Conservation (phyloP, 768 basidiomycete genomes). For the Termitomyces bulborhizus region DNA sequence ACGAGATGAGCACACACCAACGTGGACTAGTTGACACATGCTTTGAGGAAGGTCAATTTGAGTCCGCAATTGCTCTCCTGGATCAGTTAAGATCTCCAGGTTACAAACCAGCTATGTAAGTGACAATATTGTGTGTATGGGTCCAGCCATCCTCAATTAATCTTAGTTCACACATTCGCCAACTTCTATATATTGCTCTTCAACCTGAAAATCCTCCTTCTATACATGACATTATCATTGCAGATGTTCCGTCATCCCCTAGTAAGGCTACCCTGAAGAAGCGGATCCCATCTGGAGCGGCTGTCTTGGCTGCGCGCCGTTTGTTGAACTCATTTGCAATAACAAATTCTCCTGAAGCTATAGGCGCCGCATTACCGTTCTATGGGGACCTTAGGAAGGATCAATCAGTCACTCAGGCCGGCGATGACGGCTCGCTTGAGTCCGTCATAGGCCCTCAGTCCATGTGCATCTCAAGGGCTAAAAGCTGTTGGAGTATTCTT, state of each 20-base stretch:
- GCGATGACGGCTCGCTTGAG: constrained; percentile 36
- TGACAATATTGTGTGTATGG: constrained; percentile 3
- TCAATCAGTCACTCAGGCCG: constrained; percentile 7
- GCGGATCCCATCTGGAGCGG: constrained; percentile 34
- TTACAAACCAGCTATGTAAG: constrained; percentile 55
- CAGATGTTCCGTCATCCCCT: constrained; percentile 35
- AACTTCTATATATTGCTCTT: constrained; percentile 65
- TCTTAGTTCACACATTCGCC: constrained; percentile 54
- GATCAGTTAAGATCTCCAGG: constrained; percentile 55
- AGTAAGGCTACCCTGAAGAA: constrained; percentile 38
- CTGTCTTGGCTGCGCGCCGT: constrained; percentile 45
- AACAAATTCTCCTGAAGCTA: constrained; percentile 49
- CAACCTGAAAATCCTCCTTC: constrained; percentile 37
- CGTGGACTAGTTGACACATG: constrained; percentile 61
- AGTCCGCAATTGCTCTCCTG: constrained; percentile 56
- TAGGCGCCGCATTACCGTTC: constrained; percentile 50
- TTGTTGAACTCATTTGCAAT: constrained; percentile 48
- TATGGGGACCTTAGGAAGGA: constrained; percentile 27
- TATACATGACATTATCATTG: constrained; percentile 16
- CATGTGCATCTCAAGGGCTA: constrained; percentile 43
- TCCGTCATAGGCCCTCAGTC: constrained; percentile 54
- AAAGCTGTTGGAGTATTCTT: constrained; percentile 58
- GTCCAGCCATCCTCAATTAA: constrained; percentile 3
- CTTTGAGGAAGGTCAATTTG: constrained; percentile 74
- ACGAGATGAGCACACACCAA: constrained; percentile 42